A percentile compares a stretch with the other conserved stretches of the same genome.
These are phyloP conservation scores for Meira nashicola DNA, from an alignment of 1,284 basidiomycete genomes.

Conservation along the genomic window DNA sequence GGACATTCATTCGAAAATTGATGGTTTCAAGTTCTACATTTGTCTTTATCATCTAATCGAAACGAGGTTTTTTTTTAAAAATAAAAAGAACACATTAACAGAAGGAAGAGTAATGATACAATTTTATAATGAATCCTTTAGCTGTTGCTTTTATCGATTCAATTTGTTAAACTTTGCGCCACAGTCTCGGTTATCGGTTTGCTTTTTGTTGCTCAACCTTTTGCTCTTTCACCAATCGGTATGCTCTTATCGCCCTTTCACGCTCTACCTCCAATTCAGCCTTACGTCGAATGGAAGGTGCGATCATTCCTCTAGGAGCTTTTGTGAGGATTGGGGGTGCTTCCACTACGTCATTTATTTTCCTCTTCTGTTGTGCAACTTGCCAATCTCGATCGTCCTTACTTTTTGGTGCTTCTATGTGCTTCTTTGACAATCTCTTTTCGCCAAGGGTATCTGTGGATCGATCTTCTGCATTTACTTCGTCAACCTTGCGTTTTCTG, in stretches of 20 bases:
- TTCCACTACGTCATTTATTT: constrained; percentile 7
- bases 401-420: neutral
- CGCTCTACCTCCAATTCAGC: neutral
- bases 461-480: no score
- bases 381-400: neutral
- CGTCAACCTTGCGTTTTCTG: constrained; percentile 1
- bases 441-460: neutral
- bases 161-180: neutral
- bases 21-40: neutral
- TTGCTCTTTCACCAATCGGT: neutral
- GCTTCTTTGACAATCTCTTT: neutral
- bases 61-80: neutral
- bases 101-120: neutral
- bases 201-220: neutral
- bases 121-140: neutral
- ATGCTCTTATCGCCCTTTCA: neutral
- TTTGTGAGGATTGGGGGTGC: constrained; percentile 24
- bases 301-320: constrained; percentile 32
- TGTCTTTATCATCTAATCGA: neutral
- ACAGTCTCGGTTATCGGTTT: neutral
- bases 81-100: neutral
- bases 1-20: constrained; percentile 23
- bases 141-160: neutral
- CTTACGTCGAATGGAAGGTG: constrained; percentile 22
- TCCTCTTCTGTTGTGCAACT: neutral